Percentiles rank a stretch among this genome's conserved stretches.
These are phyloP conservation scores for Lactifluus volemus DNA, from an alignment of 768 basidiomycete species.

Conservation along the genomic window DNA sequence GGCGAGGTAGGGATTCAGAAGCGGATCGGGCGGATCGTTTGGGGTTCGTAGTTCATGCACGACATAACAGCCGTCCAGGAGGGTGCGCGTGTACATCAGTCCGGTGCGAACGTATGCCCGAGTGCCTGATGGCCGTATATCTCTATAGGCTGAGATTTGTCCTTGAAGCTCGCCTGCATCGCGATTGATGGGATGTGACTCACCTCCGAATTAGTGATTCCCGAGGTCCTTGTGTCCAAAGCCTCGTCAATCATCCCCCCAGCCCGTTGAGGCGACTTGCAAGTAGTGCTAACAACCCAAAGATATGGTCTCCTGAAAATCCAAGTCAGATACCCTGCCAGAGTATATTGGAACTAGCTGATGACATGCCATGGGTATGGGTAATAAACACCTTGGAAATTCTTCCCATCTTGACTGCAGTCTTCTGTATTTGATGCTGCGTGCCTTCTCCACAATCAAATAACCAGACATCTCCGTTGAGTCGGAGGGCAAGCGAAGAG, in stretches of 20 bases:
- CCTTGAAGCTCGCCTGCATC: not conserved
- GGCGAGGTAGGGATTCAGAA: slow-evolving; percentile 30
- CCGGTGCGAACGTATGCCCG: slow-evolving; percentile 69
- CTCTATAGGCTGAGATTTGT: slow-evolving; percentile 48
- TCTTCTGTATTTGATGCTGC: slow-evolving; percentile 68
- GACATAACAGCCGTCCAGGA: slow-evolving; percentile 57
- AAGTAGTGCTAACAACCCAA: slow-evolving; percentile 62
- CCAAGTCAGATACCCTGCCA: not conserved
- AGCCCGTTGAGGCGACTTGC: slow-evolving; percentile 66
- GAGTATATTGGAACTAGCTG: not conserved
- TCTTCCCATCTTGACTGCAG: slow-evolving; percentile 65
- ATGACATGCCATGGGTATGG: slow-evolving; percentile 67
- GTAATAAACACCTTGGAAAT: slow-evolving; percentile 83
- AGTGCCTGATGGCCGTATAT: slow-evolving; percentile 80
- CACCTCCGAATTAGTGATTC: slow-evolving; percentile 8
- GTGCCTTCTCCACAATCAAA: slow-evolving; percentile 86
- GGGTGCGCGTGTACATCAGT: slow-evolving; percentile 59
- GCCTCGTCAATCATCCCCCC: slow-evolving; percentile 51
- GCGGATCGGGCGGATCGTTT: slow-evolving; percentile 38
- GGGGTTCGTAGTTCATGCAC: slow-evolving; percentile 75
- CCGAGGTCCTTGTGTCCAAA: slow-evolving; percentile 49
- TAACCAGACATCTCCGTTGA: slow-evolving; percentile 67
- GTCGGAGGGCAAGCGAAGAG: slow-evolving; percentile 58
- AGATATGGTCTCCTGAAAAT: slow-evolving; percentile 69
- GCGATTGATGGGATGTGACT: not conserved